Evolutionary conservation across 495 filamentous ascomycete species (phyloP), one percentile per base, ranked within the genome.

Genomic region (Xylaria curta): DNA sequence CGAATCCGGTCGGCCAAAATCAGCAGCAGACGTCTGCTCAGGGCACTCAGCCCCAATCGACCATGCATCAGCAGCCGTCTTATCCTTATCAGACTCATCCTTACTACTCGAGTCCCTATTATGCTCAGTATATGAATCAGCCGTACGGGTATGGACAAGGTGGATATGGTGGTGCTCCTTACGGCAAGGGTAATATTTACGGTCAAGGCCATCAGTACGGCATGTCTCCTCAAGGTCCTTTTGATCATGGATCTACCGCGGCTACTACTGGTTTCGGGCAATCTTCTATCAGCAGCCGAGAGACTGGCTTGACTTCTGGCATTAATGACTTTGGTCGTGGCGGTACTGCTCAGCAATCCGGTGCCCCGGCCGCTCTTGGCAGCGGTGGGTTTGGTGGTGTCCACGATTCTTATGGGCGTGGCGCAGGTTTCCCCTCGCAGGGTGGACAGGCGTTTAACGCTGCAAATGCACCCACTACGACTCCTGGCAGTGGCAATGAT

Each of bases 21-120:
- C 91, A 91, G 71, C 90, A 90, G 63, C 82, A 81, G 63, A 75
- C 79, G n/a, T 72, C 78, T 56, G 76, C 67, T 10, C 81, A 82
- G 66, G 71, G 63, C 49, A 89, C 89, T 74, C 82, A 82, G 58
- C 82, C 81, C 31, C 87, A 88, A 68, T 83, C 87, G 0, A 87
- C 88, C 64, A 81, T 84, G 54, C 82, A 86, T 53, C 88, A 89
- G 72, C 89, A 86, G 15, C 87, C 89, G 66, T 83, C 87, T 68
- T 89, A 90, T 76, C 90, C 92, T 61, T 95, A 93, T 75, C 93
- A 92, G n/a, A 94, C 94, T 82, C 94, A 93, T 31, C 91, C 90
- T 17, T 92, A 94, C 77, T 93, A 93, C 77, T 59, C 69, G 26
- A 71, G 69, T 10, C 62, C 68, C 0, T 70, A 70, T 42, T 70